phyloP scores from a whole-genome alignment of 345 rosid species.

The Hirschfeldia incana region DNA sequence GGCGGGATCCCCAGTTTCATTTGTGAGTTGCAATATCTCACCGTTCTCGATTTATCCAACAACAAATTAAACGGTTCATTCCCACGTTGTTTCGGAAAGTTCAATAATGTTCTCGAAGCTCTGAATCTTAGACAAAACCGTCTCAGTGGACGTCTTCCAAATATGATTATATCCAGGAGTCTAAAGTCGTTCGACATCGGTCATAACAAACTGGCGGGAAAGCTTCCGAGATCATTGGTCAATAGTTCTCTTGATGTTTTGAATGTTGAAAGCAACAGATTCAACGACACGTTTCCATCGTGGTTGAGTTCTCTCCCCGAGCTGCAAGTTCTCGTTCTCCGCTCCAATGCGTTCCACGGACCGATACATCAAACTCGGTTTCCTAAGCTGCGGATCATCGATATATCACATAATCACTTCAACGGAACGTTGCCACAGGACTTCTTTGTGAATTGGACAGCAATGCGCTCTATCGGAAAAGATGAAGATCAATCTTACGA shows the following conservation, averaged over 20 bases:
- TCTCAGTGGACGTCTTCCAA: background rate
- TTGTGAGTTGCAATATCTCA: background rate
- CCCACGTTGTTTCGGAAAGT: background rate
- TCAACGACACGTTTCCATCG: background rate
- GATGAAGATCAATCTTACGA: background rate
- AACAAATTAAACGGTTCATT: background rate
- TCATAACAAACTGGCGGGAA: conserved; percentile 15
- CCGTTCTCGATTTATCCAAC: background rate
- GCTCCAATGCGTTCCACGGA: background rate
- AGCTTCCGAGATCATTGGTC: background rate
- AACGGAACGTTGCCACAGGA: background rate
- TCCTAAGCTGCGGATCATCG: background rate
- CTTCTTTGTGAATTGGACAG: background rate
- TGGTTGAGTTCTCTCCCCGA: background rate
- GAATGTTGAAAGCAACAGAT: background rate
- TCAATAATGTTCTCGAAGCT: too few species aligned
- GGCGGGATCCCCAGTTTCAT: background rate
- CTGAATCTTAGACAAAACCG: background rate
- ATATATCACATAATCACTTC: background rate
- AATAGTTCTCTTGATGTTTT: background rate
- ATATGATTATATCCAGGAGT: background rate
- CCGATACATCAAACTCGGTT: background rate
- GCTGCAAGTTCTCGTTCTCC: background rate
- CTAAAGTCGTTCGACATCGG: conserved; percentile 23
- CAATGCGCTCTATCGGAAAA: background rate